These are phyloP conservation scores for Hypomontagnella monticulosa DNA, from an alignment of 495 filamentous ascomycete species.

Conservation along the genomic window DNA sequence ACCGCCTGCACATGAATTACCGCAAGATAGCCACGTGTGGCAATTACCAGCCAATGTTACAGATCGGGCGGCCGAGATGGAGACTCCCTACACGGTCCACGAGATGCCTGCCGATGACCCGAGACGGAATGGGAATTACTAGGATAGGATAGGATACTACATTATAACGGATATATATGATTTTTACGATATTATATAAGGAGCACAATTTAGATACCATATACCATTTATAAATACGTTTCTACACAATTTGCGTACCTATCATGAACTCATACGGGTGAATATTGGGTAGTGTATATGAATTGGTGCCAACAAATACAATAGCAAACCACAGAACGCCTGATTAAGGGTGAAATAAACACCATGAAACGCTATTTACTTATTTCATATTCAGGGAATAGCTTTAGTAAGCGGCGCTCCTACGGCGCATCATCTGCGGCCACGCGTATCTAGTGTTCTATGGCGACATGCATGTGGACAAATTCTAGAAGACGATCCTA, in stretches of 20 bases:
- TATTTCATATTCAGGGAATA: neutral
- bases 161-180: neutral
- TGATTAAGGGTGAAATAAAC: neutral
- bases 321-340: neutral
- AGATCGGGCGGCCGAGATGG: conserved; percentile 20
- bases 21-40: conserved; percentile 11
- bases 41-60: conserved; percentile 4
- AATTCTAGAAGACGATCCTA: conserved; percentile 2
- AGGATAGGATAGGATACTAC: neutral
- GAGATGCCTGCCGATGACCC: conserved; percentile 18
- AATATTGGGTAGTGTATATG: no score
- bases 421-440: neutral
- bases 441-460: neutral
- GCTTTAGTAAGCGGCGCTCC: neutral
- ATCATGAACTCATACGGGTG: no score
- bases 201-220: conserved; percentile 15
- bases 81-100: conserved; percentile 9
- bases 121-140: neutral
- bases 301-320: no score
- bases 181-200: conserved; percentile 1
- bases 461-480: neutral
- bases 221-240: conserved; percentile 2
- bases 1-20: conserved; percentile 4
- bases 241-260: no score
- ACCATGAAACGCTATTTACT: neutral